Conservation (phyloP, 2,329 filamentous ascomycete genomes). For the Pleurostoma richardsiae region DNA sequence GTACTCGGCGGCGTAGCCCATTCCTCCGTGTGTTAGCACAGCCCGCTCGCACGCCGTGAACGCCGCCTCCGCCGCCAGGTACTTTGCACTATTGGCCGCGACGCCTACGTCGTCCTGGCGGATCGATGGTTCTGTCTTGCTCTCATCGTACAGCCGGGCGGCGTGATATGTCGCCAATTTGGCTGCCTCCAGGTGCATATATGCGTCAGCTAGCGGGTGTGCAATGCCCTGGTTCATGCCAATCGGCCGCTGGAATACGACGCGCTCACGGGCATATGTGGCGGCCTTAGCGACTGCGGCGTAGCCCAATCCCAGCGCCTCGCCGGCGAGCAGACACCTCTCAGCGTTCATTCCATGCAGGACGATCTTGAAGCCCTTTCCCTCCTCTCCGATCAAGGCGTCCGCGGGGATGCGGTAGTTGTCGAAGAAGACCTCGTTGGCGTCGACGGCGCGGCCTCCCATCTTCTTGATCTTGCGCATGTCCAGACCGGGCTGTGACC, state of each 20-base stretch:
- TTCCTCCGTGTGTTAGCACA: conserved; percentile 55
- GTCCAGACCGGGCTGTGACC: conserved; percentile 51
- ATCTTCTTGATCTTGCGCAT: conserved; percentile 77
- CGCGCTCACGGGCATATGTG: conserved; percentile 60
- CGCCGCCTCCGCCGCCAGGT: conserved; percentile 60
- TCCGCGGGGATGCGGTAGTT: conserved; percentile 62
- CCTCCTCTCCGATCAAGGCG: conserved; percentile 65
- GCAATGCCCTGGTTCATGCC: conserved; percentile 62
- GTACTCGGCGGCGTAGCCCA: conserved; percentile 62
- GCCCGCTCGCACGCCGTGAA: conserved; percentile 58
- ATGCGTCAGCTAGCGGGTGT: conserved; percentile 61
- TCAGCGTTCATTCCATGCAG: conserved; percentile 79
- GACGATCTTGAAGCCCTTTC: conserved; percentile 73
- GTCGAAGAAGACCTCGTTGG: conserved; percentile 86
- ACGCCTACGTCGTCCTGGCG: conserved; percentile 55
- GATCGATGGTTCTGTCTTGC: conserved; percentile 43
- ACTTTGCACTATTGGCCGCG: conserved; percentile 67
- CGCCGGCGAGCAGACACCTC: conserved; percentile 69
- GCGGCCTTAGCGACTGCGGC: conserved; percentile 60
- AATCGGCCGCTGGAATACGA: conserved; percentile 61
- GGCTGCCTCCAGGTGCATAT: conserved; percentile 60
- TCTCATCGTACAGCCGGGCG: conserved; percentile 54
- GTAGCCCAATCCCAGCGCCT: conserved; percentile 76
- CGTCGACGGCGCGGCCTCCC: conserved; percentile 77
- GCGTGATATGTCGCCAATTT: conserved; percentile 63